phyloP scores from a whole-genome alignment of 2,329 filamentous ascomycete species.

The Pyricularia pennisetigena region DNA sequence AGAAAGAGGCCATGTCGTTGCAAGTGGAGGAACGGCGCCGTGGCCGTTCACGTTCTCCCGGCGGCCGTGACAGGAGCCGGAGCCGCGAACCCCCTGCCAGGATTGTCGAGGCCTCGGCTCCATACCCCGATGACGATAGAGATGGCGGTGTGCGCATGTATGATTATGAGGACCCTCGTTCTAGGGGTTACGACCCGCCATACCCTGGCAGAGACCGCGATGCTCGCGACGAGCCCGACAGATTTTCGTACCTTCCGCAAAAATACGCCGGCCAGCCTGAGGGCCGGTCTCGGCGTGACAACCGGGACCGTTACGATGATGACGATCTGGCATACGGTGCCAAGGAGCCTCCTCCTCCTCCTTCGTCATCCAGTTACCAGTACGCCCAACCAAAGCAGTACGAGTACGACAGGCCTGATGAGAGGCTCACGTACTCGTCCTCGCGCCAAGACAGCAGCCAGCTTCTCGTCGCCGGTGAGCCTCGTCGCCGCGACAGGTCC shows the following conservation, averaged over 20 bases:
- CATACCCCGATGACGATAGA: conserved; percentile 29
- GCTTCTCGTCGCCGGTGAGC: conserved; percentile 5
- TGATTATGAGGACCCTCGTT: conserved; percentile 17
- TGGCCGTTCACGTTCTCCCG: conserved; percentile 36
- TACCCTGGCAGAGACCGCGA: conserved; percentile 19
- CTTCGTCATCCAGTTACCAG: conserved; percentile 9
- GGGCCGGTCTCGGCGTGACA: not conserved
- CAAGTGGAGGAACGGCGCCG: conserved; percentile 33
- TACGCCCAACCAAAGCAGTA: conserved; percentile 24
- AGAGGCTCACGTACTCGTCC: conserved; percentile 19
- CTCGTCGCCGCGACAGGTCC: conserved; percentile 10
- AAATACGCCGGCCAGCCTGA: conserved; percentile 27
- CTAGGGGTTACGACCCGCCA: conserved; percentile 17
- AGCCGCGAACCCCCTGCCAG: conserved; percentile 20
- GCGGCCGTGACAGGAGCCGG: conserved; percentile 22
- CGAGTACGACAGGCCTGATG: conserved; percentile 27
- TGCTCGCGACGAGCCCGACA: conserved; percentile 18
- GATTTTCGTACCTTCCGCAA: conserved; percentile 33
- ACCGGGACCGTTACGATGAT: conserved; percentile 2
- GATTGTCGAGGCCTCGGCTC: conserved; percentile 28
- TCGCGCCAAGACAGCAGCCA: conserved; percentile 12
- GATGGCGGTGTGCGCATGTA: conserved; percentile 18
- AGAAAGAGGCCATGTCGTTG: conserved; percentile 38
- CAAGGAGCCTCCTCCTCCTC: conserved; percentile 7
- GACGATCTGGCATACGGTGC: conserved; percentile 7